Evolutionary conservation across 1,139 yeast genomes (phyloP), one percentile per base, ranked within the genome.

Genomic region (Pichia kudriavzevii): DNA sequence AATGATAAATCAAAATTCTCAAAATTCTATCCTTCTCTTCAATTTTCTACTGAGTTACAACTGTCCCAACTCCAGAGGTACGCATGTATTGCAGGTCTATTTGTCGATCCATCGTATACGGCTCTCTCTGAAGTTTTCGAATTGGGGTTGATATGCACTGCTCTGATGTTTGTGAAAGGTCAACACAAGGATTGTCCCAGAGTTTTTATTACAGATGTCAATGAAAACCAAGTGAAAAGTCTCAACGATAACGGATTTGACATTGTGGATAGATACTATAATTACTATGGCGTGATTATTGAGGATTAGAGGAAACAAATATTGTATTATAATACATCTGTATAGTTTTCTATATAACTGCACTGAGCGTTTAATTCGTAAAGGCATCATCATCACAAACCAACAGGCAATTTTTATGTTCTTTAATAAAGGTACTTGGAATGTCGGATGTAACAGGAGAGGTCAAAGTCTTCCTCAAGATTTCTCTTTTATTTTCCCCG

Each of bases 61-160:
- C n/a, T n/a, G n/a, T n/a, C n/a, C n/a, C n/a, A n/a, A n/a, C n/a
- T n/a, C n/a, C n/a, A n/a, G n/a, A n/a, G n/a, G n/a, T n/a, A n/a
- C n/a, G 79, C 79, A 6, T 78, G 75, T 2, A 60, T 76, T 13
- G 61, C 75, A 22, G 79, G 76, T 3, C 68, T 76, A 2, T 63
- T 75, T 13, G 69, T 74, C 26, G 80, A 75, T 47, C 75, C 75
- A 15, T 64, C 66, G 41, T 75, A 73, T 52, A 64, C 72, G 17
- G 72, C 70, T 40, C 62, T 74, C 46, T 66, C 72, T 4, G 75
- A 71, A 35, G 72, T 73, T 5, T 70, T 75, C 53, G 70, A 69
- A 40, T 63, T 69, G 42, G 82, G 82, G 1, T 63, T 75, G 38
- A 69, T 75, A 7, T 74, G 79, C 46, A 72, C 79, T 41, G 80